Base-by-base conservation (phyloP, 169 alveolate genomes). In the Condylostoma magnum region DNA sequence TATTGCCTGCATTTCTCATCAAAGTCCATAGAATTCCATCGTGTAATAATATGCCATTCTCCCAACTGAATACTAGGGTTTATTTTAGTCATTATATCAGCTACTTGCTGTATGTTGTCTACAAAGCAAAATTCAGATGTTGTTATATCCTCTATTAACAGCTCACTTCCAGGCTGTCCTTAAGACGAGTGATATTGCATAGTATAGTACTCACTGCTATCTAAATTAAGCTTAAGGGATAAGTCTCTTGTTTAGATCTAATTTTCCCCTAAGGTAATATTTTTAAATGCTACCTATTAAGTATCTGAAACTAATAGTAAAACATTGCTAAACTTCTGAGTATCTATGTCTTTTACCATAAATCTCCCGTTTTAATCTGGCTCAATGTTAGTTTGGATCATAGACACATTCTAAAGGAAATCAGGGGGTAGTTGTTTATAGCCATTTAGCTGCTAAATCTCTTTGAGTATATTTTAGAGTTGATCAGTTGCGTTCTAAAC, bases 1-100 rank as follows among this genome's bases (percentile, higher is more conserved):
- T 51, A 70, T 0, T 37, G 15, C 36, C 76, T 71, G n/a, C 56
- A 27, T 47, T 75, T 84, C 15, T 79, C 77, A 43, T 76, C 85
- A 4, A 25, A 3, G 6, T 31, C 33, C 18, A 53, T 33, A 1
- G 30, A 34, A 12, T 6, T 27, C 91, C 91, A 84, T 52, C 43
- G 46, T 3, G 36, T 34, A 4, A 84, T 5, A 4, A 68, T 48
- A 27, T 52, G 15, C 27, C 66, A n/a, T 30, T 63, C 44, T 27
- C 67, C 77, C n/a, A 20, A 46, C 18, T 46, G 8, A 38, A 2
- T 20, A 8, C 18, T 55, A 36, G 1, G 4, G 37, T 41, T 41
- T 10, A 10, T 41, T 41, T 8, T 41, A 8, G 15, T 10, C 48
- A 58, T 12, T 15, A 72, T 53, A 3, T 43, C n/a, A 27, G 12